Percentiles rank a stretch among this genome's conserved stretches.
Evolutionary conservation across 2,329 filamentous ascomycete genomes (phyloP).

Genomic region (Neofusicoccum sp.): DNA sequence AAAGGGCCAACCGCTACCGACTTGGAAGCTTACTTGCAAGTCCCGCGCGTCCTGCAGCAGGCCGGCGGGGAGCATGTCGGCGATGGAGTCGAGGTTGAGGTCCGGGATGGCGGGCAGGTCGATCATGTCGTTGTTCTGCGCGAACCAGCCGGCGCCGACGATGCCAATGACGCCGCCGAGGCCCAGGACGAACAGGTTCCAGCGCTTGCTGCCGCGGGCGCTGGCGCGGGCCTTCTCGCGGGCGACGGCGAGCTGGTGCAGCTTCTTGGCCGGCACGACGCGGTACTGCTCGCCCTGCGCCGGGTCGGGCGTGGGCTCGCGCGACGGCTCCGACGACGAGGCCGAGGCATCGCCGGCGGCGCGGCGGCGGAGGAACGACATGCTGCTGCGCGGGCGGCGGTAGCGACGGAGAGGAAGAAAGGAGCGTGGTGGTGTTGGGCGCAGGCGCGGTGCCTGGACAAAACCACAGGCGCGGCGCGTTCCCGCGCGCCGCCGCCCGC

Average conservation of each 20-base stretch:
- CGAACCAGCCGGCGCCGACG: slow-evolving; percentile 85
- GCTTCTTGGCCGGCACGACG: slow-evolving; percentile 52
- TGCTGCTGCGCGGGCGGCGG: slow-evolving; percentile 19
- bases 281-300: slow-evolving; percentile 49
- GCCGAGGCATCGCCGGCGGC: slow-evolving; percentile 27
- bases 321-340: slow-evolving; percentile 34
- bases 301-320: slow-evolving; percentile 40
- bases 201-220: slow-evolving; percentile 57
- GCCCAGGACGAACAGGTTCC: slow-evolving; percentile 78
- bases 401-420: not conserved
- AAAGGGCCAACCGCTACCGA: slow-evolving; percentile 6
- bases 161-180: slow-evolving; percentile 89
- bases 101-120: slow-evolving; percentile 71
- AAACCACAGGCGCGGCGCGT: not conserved
- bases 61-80: slow-evolving; percentile 84
- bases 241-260: slow-evolving; percentile 41
- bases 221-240: slow-evolving; percentile 17
- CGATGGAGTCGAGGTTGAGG: slow-evolving; percentile 76
- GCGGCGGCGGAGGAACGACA: slow-evolving; percentile 39
- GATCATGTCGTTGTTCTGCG: slow-evolving; percentile 83
- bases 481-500: not conserved
- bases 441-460: not conserved
- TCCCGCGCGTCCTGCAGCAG: slow-evolving; percentile 84
- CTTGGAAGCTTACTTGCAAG: slow-evolving; percentile 62
- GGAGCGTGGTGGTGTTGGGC: not conserved